Conservation (phyloP, 2,329 filamentous ascomycete genomes). For the Talaromyces sp. region DNA sequence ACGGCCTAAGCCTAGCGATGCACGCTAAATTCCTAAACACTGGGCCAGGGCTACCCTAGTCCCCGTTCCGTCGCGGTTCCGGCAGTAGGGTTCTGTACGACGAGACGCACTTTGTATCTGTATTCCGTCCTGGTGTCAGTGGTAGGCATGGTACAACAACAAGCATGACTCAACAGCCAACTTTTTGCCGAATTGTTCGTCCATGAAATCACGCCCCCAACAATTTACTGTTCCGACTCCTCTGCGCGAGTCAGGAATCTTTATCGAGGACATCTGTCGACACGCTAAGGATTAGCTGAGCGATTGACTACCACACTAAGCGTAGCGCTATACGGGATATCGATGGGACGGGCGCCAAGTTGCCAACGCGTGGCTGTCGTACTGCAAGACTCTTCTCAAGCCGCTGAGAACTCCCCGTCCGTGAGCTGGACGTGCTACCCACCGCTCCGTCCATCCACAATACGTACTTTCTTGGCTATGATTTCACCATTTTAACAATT, state of each 20-base stretch:
- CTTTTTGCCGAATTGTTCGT: not conserved
- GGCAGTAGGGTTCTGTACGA: not conserved
- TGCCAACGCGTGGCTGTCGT: constrained; percentile 6
- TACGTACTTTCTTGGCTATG: not conserved
- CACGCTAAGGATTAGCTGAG: constrained; percentile 2
- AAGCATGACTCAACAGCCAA: not conserved
- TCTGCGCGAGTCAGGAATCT: not conserved
- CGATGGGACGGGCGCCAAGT: not conserved
- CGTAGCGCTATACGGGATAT: not conserved
- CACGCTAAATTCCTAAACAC: constrained; percentile 16
- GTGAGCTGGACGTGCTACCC: constrained; percentile 2
- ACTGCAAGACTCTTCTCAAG: not conserved
- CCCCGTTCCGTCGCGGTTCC: constrained; percentile 11
- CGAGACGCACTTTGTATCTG: not conserved
- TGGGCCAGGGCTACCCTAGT: constrained; percentile 2
- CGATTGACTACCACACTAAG: constrained; percentile 8
- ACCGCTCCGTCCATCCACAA: not conserved
- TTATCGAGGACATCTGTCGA: not conserved
- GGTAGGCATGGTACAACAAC: not conserved
- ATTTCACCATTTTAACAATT: not conserved
- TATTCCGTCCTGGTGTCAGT: not conserved
- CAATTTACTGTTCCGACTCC: not conserved
- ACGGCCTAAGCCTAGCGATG: constrained; percentile 29
- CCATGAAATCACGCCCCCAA: not conserved
- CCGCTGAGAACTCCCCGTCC: constrained; percentile 5